Conservation (phyloP, 2,329 filamentous ascomycete species). For the Mycocentrospora acerina region DNA sequence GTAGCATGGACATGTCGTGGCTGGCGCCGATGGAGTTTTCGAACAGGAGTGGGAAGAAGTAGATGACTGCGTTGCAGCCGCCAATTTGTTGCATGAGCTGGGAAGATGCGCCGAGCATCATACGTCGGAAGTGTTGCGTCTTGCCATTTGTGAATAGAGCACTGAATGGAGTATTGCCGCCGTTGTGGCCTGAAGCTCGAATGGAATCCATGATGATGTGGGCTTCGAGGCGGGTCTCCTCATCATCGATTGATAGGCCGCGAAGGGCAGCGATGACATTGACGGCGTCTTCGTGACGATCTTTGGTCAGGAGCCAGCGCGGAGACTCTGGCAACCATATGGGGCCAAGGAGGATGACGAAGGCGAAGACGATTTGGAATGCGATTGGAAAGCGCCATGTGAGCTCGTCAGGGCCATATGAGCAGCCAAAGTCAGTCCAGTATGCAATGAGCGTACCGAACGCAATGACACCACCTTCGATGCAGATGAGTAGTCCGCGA, state of each 20-base stretch:
- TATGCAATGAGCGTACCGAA: slow-evolving; percentile 56
- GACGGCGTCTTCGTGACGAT: slow-evolving; percentile 62
- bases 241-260: slow-evolving; percentile 52
- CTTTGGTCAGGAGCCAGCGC: slow-evolving; percentile 65
- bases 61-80: slow-evolving; percentile 46
- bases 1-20: slow-evolving; percentile 46
- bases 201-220: slow-evolving; percentile 66
- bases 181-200: slow-evolving; percentile 43
- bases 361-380: slow-evolving; percentile 54
- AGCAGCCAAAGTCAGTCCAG: slow-evolving; percentile 46
- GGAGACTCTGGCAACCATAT: slow-evolving; percentile 65
- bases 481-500: slow-evolving; percentile 62
- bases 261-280: slow-evolving; percentile 55
- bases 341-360: slow-evolving; percentile 58
- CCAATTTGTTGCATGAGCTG: slow-evolving; percentile 35
- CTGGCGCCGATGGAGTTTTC: slow-evolving; percentile 53
- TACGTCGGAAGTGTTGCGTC: slow-evolving; percentile 66
- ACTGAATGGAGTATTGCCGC: slow-evolving; percentile 48
- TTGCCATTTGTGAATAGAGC: slow-evolving; percentile 63
- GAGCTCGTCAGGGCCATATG: slow-evolving; percentile 31
- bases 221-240: slow-evolving; percentile 60
- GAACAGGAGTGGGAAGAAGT: slow-evolving; percentile 47
- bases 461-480: slow-evolving; percentile 56
- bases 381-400: slow-evolving; percentile 57
- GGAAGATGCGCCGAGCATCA: slow-evolving; percentile 61